phyloP scores from a whole-genome alignment of 2,329 filamentous ascomycete species.

The Neospermospora avenae region DNA sequence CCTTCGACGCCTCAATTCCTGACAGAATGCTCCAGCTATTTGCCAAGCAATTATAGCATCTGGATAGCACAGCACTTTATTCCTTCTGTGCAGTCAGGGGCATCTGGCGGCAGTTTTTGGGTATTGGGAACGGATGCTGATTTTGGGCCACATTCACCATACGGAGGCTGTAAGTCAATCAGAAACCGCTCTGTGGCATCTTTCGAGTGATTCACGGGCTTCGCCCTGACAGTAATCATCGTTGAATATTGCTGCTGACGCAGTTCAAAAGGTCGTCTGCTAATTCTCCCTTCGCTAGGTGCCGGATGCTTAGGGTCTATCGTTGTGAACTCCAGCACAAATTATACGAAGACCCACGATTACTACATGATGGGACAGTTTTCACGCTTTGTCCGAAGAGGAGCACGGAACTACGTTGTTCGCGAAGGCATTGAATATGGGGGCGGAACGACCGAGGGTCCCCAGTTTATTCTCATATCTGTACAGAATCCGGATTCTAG shows the following conservation, averaged over 20 bases:
- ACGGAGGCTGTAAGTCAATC: neutral
- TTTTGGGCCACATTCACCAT: neutral
- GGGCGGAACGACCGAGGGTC: neutral
- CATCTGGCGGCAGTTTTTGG: neutral
- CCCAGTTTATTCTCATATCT: neutral
- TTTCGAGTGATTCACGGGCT: neutral
- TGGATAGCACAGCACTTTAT: neutral
- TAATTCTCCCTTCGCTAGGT: neutral
- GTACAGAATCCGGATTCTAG: neutral
- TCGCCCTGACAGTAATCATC: too few relatives aligned
- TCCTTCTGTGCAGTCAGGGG: neutral
- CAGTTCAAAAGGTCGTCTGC: neutral
- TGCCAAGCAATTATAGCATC: neutral
- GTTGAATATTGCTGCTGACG: too few relatives aligned
- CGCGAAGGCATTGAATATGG: neutral
- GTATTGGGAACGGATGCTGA: neutral
- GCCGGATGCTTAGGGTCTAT: neutral
- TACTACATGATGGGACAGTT: constrained; percentile 2
- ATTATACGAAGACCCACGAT: neutral
- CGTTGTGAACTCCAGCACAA: constrained; percentile 1
- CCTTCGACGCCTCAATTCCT: neutral
- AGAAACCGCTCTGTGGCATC: neutral
- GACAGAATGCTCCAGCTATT: neutral
- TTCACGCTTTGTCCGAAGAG: neutral
- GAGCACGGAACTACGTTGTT: neutral